These are phyloP conservation scores for Fusarium sp. DNA, from an alignment of 2,329 filamentous ascomycete species.

Conservation along the genomic window DNA sequence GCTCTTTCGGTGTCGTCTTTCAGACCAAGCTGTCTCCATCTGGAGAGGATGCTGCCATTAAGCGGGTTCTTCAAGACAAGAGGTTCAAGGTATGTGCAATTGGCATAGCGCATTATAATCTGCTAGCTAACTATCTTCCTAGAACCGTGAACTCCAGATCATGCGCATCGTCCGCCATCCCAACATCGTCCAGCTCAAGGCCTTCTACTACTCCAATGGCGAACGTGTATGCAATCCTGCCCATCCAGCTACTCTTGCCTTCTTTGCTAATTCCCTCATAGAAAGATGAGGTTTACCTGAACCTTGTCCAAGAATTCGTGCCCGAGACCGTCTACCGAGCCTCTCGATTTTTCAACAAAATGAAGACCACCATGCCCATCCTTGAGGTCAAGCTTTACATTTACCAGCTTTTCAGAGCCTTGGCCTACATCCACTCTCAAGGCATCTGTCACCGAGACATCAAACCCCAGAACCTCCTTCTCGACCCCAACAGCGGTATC, in stretches of 20 bases:
- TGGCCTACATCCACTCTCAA: conserved; percentile 99
- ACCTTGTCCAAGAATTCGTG: conserved; percentile 97
- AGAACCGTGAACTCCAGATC: conserved; percentile 99
- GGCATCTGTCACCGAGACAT: conserved; percentile 99
- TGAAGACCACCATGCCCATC: conserved; percentile 99
- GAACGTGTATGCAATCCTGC: conserved; percentile 77
- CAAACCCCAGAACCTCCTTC: conserved; percentile 96
- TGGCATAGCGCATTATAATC: background rate
- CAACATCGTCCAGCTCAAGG: conserved; percentile 98
- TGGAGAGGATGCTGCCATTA: conserved; percentile 98
- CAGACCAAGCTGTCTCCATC: conserved; percentile 99
- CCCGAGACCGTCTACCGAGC: conserved; percentile 98
- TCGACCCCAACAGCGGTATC: conserved; percentile 90
- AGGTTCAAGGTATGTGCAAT: conserved; percentile 85
- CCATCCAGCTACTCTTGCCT: background rate
- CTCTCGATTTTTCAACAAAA: conserved; percentile 99
- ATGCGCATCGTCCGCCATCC: conserved; percentile 99
- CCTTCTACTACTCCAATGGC: conserved; percentile 99
- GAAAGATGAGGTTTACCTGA: conserved; percentile 99
- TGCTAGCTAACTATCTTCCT: conserved; percentile 39
- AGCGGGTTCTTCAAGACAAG: conserved; percentile 98
- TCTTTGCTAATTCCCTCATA: conserved; percentile 52
- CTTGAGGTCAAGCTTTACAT: conserved; percentile 99
- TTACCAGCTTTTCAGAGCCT: conserved; percentile 97
- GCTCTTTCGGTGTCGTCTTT: conserved; percentile 98